A percentile compares a stretch with the other conserved stretches of the same genome.
Evolutionary conservation across 371 early-diverging fungal species (phyloP).

Genomic region (Mucor lusitanicus): DNA sequence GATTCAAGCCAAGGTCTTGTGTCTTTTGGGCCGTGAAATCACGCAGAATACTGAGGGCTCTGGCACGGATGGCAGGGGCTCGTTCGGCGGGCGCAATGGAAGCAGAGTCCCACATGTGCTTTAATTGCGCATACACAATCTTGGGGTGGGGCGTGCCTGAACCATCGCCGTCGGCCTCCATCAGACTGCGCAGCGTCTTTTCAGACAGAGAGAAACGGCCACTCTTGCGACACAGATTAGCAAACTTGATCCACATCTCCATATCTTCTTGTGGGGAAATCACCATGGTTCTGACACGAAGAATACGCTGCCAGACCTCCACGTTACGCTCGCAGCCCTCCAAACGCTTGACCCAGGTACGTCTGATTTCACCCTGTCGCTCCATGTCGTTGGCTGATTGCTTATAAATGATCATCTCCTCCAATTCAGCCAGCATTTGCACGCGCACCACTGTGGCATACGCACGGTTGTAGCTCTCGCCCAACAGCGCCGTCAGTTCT

Average conservation of each 20-base stretch:
- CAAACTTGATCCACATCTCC: conserved; percentile 96
- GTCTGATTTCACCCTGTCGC: conserved; percentile 75
- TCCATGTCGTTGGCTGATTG: conserved; percentile 81
- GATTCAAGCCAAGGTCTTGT: conserved; percentile 58
- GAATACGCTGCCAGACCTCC: conserved; percentile 94
- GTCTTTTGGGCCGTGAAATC: conserved; percentile 67
- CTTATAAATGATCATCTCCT: conserved; percentile 94
- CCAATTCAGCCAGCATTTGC: conserved; percentile 97
- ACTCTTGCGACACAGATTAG: conserved; percentile 91
- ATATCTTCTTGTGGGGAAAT: conserved; percentile 89
- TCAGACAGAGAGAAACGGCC: conserved; percentile 83
- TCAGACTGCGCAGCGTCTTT: conserved; percentile 73
- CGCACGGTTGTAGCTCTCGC: conserved; percentile 95
- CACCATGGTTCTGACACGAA: conserved; percentile 89
- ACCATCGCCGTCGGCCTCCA: conserved; percentile 52
- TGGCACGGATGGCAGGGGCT: conserved; percentile 56
- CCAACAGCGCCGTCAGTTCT: conserved; percentile 86
- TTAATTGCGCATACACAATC: conserved; percentile 92
- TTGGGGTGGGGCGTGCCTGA: conserved; percentile 62
- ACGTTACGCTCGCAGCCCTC: conserved; percentile 93
- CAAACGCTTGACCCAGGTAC: conserved; percentile 87
- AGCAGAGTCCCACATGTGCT: conserved; percentile 92
- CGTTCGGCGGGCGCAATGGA: conserved; percentile 39
- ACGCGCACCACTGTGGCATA: conserved; percentile 89
- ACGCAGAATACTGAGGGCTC: conserved; percentile 62